Conservation (phyloP, 331 rosid species). For the Spiraea crenata region DNA sequence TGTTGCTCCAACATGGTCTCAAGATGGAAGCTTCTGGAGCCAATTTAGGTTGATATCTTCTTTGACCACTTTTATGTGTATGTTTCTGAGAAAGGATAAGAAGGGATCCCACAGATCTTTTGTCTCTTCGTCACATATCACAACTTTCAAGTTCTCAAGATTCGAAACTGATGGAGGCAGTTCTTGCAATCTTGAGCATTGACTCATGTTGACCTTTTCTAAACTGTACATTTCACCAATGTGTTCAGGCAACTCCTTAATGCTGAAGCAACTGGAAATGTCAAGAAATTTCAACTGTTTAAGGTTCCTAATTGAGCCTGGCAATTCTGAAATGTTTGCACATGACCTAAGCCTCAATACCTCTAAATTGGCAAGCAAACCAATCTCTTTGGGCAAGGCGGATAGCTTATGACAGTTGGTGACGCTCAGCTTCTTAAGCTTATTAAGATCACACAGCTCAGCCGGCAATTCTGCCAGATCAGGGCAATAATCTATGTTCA, state of each 20-base stretch:
- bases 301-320: constrained; percentile 20
- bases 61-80: constrained; percentile 1
- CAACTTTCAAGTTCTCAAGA: constrained; percentile 35
- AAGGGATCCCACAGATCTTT: constrained; percentile 9
- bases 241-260: constrained; percentile 26
- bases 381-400: constrained; percentile 32
- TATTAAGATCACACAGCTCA: constrained; percentile 8
- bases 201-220: constrained; percentile 22
- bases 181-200: constrained; percentile 20
- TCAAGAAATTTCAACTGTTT: constrained; percentile 13
- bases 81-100: background rate
- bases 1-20: background rate
- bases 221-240: constrained; percentile 24
- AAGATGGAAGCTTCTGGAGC: constrained; percentile 2
- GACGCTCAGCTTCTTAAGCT: constrained; percentile 19
- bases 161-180: constrained; percentile 37
- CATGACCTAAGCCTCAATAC: constrained; percentile 36
- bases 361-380: constrained; percentile 20
- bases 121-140: constrained; percentile 49
- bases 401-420: constrained; percentile 26
- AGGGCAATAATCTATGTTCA: constrained; percentile 24
- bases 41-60: constrained; percentile 26
- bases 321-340: constrained; percentile 23
- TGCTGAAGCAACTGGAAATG: constrained; percentile 25
- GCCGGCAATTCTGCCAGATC: constrained; percentile 26